phyloP scores from a whole-genome alignment of 176 grass and related monocot species.

The Paspalum notatum region DNA sequence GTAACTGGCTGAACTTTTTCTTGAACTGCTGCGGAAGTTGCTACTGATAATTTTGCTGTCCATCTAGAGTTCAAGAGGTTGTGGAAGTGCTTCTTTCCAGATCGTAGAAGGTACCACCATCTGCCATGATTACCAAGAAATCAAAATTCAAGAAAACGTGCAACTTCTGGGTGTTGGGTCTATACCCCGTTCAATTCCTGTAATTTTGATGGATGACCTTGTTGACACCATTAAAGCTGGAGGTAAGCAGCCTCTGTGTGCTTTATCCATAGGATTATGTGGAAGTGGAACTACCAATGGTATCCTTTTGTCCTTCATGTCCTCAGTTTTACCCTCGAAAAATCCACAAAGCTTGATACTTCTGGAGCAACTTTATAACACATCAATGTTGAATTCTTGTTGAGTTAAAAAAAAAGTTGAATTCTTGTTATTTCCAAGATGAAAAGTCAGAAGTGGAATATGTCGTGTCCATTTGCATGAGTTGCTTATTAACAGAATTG shows the following conservation, averaged over 20 bases:
- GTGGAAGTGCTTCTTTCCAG: constrained; percentile 62
- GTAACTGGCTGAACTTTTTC: constrained; percentile 24
- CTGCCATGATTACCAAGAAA: constrained; percentile 95
- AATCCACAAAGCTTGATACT: neutral
- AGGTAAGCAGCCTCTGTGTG: constrained; percentile 47
- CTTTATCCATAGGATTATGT: constrained; percentile 4
- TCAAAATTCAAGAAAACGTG: constrained; percentile 96
- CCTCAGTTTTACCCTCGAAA: constrained; percentile 4
- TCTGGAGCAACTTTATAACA: neutral
- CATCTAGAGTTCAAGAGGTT: constrained; percentile 63
- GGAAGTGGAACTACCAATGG: neutral
- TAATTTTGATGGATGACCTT: constrained; percentile 89
- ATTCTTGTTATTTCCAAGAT: constrained; percentile 11
- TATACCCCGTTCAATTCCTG: constrained; percentile 86
- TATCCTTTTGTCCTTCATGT: neutral
- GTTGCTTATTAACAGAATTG: neutral
- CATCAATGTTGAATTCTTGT: constrained; percentile 16
- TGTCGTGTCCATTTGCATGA: constrained; percentile 1
- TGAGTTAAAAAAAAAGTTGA: neutral
- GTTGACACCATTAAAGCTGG: constrained; percentile 90
- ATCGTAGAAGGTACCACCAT: constrained; percentile 62
- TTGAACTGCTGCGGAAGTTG: constrained; percentile 11
- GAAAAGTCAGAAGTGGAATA: neutral
- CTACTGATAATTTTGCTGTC: constrained; percentile 30
- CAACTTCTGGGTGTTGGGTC: constrained; percentile 88